Evolutionary conservation across 768 basidiomycete species (phyloP), one percentile per base, ranked within the genome.

Genomic region (Auriscalpium vulgare): DNA sequence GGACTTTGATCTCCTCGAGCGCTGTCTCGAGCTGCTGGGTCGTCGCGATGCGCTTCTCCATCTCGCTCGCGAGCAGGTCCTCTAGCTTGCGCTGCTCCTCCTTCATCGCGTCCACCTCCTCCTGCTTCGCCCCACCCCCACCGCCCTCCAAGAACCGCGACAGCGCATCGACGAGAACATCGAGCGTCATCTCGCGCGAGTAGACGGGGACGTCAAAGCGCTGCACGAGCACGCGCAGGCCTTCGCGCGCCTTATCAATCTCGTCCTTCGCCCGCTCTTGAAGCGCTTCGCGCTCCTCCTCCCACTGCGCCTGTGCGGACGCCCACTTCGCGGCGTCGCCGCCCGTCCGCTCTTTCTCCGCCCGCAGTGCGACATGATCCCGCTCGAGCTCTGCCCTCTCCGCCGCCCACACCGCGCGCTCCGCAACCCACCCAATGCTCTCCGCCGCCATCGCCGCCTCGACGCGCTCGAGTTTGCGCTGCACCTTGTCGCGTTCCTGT

Each of bases 161-260:
- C 7, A 73, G 56, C 4, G 68, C 67, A 9, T 61, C 54, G 7
- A 68, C 65, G 1, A 70, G 53, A 1, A 54, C 66, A 8, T 40
- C 50, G 1, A 72, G 54, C 3, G 70, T 59, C 9, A 58, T 49
- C 13, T 68, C 67, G 10, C 65, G 62, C 8, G 68, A 65, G 47
- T 74, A 78, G 19, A 82, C 68, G n/a, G 76, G 74, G 60, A 90
- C 75, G 14, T 74, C 75, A 63, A 87, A 80, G 37, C 74, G 73
- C 60, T 78, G 78, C 56, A 85, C 75, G 59, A 91, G 69, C 5
- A 58, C 65, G 50, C 75, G 76, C 36, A 90, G 63, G 13, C 75
- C 69, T 5, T 72, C 72, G 10, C 78, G 65, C 9, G 78, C 78
- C 2, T 74, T 71, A 48, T 82, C 78, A 21, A 88, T 66, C 61